Base-by-base conservation (phyloP, 192 early-diverging fungal genomes). In the Obelidium mucronatum region DNA sequence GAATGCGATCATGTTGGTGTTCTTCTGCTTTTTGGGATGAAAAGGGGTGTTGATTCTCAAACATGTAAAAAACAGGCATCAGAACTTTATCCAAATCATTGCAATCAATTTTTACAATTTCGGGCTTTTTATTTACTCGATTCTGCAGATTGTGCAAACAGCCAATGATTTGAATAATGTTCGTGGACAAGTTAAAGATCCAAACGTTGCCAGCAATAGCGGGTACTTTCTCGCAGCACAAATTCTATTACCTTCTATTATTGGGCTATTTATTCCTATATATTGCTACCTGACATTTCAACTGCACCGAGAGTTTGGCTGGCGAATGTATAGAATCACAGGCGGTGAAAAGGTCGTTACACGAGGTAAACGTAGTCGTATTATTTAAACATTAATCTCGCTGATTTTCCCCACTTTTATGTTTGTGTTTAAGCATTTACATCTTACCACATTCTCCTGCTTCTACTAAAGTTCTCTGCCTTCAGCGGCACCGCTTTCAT, bases 61-160 rank as follows among this genome's bases (percentile, higher is more conserved):
- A 28, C n/a, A 60, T 31, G 22, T 66, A 28, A 28, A 40, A 66
- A 39, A 24, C 34, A 66, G 17, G 51, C 40, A 63, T 39, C 28
- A 37, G 35, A 72, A 72, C 55, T 1, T 31, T 8, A 19, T 72
- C n/a, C 69, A 72, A 72, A 17, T 55, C 24, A 39, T 72, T 34
- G 55, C 55, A 13, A 33, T 72, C 69, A 72, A 72, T 37, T 35
- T 59, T 24, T 72, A 58, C 54, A 55, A 58, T 24, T 22, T 72
- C 33, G 69, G 69, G 4, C 55, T 72, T 13, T 59, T 72, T n/a
- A 37, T 72, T 22, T 72, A 72, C 55, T 72, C 69, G 5, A 37
- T 72, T 59, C n/a, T 53, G 2, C 54, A 72, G 37, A 59, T 72
- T 28, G n/a, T 58, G 6, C 69, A 72, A 37, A 39, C 37, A 1